These are phyloP conservation scores for Ascochyta fabae DNA, from an alignment of 2,329 filamentous ascomycete genomes.

Conservation along the genomic window DNA sequence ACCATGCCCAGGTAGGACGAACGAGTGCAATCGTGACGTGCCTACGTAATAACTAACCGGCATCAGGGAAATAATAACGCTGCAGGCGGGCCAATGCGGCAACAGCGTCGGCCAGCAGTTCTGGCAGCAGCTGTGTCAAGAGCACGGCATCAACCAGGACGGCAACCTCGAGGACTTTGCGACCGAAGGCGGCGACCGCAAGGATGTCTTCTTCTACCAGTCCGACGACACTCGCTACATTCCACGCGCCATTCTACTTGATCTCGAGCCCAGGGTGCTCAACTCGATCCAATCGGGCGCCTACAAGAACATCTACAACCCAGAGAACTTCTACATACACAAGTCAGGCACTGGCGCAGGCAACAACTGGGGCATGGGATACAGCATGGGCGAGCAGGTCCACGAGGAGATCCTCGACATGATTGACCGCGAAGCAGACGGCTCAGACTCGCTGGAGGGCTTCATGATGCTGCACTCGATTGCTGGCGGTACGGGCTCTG, in stretches of 20 bases:
- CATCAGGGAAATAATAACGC: slow-evolving; percentile 94
- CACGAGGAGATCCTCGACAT: slow-evolving; percentile 99
- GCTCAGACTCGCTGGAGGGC: slow-evolving; percentile 95
- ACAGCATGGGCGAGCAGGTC: slow-evolving; percentile 87
- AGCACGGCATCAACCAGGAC: slow-evolving; percentile 97
- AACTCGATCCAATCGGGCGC: slow-evolving; percentile 90
- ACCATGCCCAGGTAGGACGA: slow-evolving; percentile 47
- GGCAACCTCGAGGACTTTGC: slow-evolving; percentile 98
- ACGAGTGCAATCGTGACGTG: neutral
- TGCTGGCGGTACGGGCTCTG: slow-evolving; percentile 93
- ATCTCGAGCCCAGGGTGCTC: slow-evolving; percentile 91
- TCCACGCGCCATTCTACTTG: slow-evolving; percentile 91
- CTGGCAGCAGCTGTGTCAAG: slow-evolving; percentile 97
- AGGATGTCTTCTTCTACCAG: slow-evolving; percentile 99
- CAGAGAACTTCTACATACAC: slow-evolving; percentile 97
- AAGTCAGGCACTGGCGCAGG: slow-evolving; percentile 93
- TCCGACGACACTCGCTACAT: slow-evolving; percentile 99
- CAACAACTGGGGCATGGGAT: slow-evolving; percentile 98
- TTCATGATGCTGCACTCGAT: slow-evolving; percentile 99
- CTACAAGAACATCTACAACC: slow-evolving; percentile 99
- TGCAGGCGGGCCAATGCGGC: slow-evolving; percentile 98
- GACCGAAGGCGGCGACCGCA: slow-evolving; percentile 95
- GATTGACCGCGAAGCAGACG: slow-evolving; percentile 98
- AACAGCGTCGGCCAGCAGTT: slow-evolving; percentile 99
- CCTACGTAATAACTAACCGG: slow-evolving; percentile 11